These are phyloP conservation scores for Glycine latifolia DNA, from an alignment of 306 rosid species.

Conservation along the genomic window DNA sequence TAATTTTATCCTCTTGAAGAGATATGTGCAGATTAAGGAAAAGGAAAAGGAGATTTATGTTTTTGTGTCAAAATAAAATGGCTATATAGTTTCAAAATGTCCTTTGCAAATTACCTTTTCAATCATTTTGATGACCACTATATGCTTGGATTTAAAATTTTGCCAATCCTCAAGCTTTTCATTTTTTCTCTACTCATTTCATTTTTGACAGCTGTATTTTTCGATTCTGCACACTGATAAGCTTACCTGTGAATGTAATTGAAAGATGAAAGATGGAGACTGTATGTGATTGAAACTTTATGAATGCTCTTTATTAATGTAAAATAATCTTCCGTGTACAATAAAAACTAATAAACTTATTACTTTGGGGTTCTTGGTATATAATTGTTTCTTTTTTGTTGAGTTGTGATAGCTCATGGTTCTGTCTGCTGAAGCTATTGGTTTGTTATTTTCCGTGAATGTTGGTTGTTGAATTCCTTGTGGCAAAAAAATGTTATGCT, in stretches of 20 bases:
- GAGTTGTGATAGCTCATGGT: not conserved
- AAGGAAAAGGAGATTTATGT: not conserved
- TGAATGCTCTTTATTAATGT: not conserved
- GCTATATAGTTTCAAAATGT: not conserved
- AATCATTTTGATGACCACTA: not conserved
- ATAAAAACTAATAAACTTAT: not conserved
- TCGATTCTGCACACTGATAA: not conserved
- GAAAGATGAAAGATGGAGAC: not conserved
- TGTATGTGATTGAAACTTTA: constrained; percentile 15
- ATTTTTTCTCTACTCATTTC: constrained; percentile 3
- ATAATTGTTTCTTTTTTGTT: constrained; percentile 13
- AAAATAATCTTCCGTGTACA: constrained; percentile 11
- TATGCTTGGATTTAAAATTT: not conserved
- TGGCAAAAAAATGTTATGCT: constrained; percentile 31
- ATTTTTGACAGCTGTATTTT: not conserved
- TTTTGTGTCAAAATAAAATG: not conserved
- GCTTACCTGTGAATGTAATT: not conserved
- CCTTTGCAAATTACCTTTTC: not conserved
- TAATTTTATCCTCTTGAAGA: not conserved
- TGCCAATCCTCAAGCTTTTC: not conserved
- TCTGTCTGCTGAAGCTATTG: constrained; percentile 14
- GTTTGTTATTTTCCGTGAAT: not conserved
- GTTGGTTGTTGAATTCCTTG: constrained; percentile 7
- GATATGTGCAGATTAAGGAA: not conserved
- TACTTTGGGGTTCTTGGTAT: not conserved